Percentiles rank a stretch among this genome's conserved stretches.
Conservation (phyloP, 1,284 basidiomycete species). For the Psilocybe mexicana region DNA sequence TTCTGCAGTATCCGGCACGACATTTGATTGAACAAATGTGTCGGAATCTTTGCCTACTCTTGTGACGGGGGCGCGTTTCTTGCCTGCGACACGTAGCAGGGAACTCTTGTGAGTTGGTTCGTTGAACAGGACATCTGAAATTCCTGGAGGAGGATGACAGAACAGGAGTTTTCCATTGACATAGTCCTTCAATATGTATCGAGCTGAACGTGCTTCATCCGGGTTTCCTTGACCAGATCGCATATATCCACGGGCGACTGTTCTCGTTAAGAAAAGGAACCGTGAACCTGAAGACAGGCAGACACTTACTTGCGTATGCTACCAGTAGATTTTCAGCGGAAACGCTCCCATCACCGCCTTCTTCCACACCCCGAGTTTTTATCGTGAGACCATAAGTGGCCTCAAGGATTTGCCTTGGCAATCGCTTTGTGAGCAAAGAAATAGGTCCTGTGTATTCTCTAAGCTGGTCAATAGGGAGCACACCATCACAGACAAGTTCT, state of each 20-base stretch:
- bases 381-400: conserved; percentile 88
- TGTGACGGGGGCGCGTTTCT: conserved; percentile 85
- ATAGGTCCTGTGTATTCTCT: conserved; percentile 91
- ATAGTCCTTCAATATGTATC: conserved; percentile 96
- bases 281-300: background rate
- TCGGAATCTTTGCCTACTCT: conserved; percentile 83
- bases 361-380: conserved; percentile 67
- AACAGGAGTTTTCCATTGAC: conserved; percentile 93
- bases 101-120: conserved; percentile 65
- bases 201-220: conserved; percentile 92
- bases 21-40: conserved; percentile 63
- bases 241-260: conserved; percentile 92
- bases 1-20: conserved; percentile 23
- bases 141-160: conserved; percentile 83
- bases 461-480: conserved; percentile 97
- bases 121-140: conserved; percentile 79
- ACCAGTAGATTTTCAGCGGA: conserved; percentile 85
- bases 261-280: conserved; percentile 5
- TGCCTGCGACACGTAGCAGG: conserved; percentile 59
- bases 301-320: conserved; percentile 82
- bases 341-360: conserved; percentile 82
- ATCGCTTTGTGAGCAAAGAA: conserved; percentile 76
- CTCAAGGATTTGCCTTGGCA: conserved; percentile 88
- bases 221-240: conserved; percentile 96
- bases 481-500: conserved; percentile 95